Percentiles rank a stretch among this genome's conserved stretches.
Conservation (phyloP, 495 filamentous ascomycete species). For the Bacidia gigantensis region DNA sequence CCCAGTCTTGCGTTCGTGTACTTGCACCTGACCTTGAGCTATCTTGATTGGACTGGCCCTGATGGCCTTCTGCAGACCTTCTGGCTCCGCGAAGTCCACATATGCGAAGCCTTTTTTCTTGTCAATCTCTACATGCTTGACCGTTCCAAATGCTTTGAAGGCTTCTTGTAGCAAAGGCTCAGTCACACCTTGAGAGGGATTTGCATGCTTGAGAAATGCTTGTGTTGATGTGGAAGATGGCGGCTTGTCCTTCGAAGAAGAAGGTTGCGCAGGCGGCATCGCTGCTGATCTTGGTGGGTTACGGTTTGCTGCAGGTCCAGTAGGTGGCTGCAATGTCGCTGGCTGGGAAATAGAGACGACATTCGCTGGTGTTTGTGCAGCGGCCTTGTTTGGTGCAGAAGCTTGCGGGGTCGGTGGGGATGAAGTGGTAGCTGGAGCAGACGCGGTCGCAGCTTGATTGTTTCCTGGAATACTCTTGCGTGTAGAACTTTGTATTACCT, state of each 20-base stretch:
- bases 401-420: neutral
- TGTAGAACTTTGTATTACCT: conserved; percentile 21
- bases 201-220: conserved; percentile 90
- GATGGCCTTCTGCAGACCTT: conserved; percentile 61
- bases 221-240: conserved; percentile 47
- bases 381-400: conserved; percentile 10
- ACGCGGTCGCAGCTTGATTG: conserved; percentile 30
- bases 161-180: conserved; percentile 60
- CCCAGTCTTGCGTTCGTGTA: conserved; percentile 60
- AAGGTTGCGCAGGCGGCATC: conserved; percentile 12
- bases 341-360: neutral
- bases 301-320: conserved; percentile 23
- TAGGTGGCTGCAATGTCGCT: conserved; percentile 17
- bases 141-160: conserved; percentile 53
- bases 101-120: conserved; percentile 89
- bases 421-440: conserved; percentile 13
- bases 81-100: conserved; percentile 63
- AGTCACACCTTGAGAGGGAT: conserved; percentile 80
- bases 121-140: conserved; percentile 75
- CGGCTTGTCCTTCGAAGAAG: conserved; percentile 13
- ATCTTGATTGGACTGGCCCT: conserved; percentile 65
- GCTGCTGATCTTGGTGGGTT: conserved; percentile 21
- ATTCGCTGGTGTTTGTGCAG: conserved; percentile 20
- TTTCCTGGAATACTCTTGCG: conserved; percentile 32
- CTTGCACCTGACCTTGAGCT: conserved; percentile 72